phyloP scores from a whole-genome alignment of 495 filamentous ascomycete genomes.

The Hypoxylon cercidicola region DNA sequence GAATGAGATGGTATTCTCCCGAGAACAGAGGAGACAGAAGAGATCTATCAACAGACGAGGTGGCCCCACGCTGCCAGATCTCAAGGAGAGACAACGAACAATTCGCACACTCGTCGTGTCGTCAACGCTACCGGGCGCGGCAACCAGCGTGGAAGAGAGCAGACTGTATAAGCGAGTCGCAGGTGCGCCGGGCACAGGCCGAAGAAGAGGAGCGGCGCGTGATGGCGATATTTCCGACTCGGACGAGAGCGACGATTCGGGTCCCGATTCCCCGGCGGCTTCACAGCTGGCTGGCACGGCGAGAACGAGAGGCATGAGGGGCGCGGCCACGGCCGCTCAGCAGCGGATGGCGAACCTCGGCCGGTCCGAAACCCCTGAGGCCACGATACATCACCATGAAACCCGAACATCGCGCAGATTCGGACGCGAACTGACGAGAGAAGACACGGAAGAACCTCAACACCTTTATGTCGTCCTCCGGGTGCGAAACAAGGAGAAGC shows the following conservation, averaged over 20 bases:
- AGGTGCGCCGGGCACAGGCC: constrained; percentile 61
- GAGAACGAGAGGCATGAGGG: constrained; percentile 86
- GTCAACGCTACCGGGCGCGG: constrained; percentile 87
- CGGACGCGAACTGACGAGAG: constrained; percentile 66
- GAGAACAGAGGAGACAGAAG: constrained; percentile 94
- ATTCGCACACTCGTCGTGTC: constrained; percentile 92
- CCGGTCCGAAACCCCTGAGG: constrained; percentile 90
- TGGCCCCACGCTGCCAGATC: constrained; percentile 92
- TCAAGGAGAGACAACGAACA: constrained; percentile 93
- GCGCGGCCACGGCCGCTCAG: constrained; percentile 84
- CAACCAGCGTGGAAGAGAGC: constrained; percentile 79
- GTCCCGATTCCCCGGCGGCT: constrained; percentile 85
- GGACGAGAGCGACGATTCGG: constrained; percentile 87
- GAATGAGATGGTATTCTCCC: constrained; percentile 89
- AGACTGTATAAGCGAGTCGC: constrained; percentile 79
- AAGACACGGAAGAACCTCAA: constrained; percentile 76
- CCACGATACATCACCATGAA: constrained; percentile 74
- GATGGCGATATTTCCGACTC: constrained; percentile 87
- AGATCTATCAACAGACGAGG: constrained; percentile 93
- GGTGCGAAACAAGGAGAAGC: constrained; percentile 67
- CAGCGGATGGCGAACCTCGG: constrained; percentile 77
- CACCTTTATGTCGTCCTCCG: constrained; percentile 77
- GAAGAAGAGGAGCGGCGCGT: constrained; percentile 66
- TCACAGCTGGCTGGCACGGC: constrained; percentile 79
- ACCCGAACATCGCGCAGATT: constrained; percentile 71